A percentile compares a stretch with the other conserved stretches of the same genome.
Conservation (phyloP, 257 asterid genomes). For the Plantago ovata region DNA sequence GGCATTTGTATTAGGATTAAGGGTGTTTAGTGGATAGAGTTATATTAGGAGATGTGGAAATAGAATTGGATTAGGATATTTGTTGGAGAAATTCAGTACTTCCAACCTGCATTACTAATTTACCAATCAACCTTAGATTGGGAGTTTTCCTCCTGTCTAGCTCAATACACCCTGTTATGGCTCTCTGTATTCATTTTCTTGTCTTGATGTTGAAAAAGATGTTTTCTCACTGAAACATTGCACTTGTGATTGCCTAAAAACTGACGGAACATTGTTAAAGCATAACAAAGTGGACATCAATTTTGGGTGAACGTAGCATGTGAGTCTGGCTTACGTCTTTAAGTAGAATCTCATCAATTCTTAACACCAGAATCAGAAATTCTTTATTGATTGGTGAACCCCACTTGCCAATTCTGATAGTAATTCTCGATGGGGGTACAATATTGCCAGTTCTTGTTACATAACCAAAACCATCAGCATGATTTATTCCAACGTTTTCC, state of each 20-base stretch:
- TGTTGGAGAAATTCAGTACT: not conserved
- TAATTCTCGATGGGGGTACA: conserved; percentile 5
- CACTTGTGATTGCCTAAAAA: conserved; percentile 36
- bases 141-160: conserved; percentile 4
- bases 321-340: conserved; percentile 7
- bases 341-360: conserved; percentile 15
- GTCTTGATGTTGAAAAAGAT: conserved; percentile 25
- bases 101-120: not conserved
- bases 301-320: conserved; percentile 19
- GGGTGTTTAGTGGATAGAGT: not conserved
- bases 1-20: not conserved
- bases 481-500: not conserved
- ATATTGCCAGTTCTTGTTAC: conserved; percentile 12
- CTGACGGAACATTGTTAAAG: conserved; percentile 27
- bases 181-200: conserved; percentile 18
- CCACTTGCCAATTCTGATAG: conserved; percentile 21
- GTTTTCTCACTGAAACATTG: conserved; percentile 31
- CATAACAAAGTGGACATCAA: conserved; percentile 33
- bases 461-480: not conserved
- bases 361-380: conserved; percentile 17
- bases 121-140: not conserved
- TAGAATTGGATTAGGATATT: not conserved
- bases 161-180: not conserved
- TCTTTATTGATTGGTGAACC: conserved; percentile 21
- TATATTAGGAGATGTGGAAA: not conserved